Percentiles rank a stretch among this genome's conserved stretches.
Conservation (phyloP, 1,284 basidiomycete genomes). For the Phellinidium pouzarii region DNA sequence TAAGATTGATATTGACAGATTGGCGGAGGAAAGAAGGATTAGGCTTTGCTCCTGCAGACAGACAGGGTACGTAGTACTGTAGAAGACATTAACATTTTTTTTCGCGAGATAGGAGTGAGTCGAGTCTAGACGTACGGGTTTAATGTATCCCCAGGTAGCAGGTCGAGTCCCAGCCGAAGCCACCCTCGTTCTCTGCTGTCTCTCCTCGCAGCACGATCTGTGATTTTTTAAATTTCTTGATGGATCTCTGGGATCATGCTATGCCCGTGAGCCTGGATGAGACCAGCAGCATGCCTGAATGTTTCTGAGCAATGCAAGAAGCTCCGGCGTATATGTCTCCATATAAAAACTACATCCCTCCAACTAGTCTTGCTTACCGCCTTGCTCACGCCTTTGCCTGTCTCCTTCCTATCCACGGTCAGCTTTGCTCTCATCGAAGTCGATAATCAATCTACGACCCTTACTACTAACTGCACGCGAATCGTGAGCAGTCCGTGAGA, state of each 20-base stretch:
- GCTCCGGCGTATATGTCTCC: neutral
- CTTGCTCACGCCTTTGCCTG: too few relatives aligned
- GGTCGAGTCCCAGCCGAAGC: constrained; percentile 6
- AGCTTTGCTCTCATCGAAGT: too few relatives aligned
- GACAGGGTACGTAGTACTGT: neutral
- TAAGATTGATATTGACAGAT: neutral
- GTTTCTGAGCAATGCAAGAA: neutral
- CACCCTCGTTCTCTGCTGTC: constrained; percentile 9
- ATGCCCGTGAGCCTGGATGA: neutral
- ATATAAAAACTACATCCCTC: neutral
- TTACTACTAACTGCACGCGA: too few relatives aligned
- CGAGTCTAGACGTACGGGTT: neutral
- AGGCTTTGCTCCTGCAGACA: constrained; percentile 6
- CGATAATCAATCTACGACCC: too few relatives aligned
- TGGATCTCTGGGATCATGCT: neutral
- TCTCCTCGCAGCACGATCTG: neutral
- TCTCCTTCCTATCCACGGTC: too few relatives aligned
- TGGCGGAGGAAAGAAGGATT: constrained; percentile 1
- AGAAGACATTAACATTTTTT: too few relatives aligned
- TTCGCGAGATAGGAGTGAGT: neutral
- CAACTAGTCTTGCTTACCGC: neutral
- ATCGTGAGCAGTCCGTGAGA: neutral
- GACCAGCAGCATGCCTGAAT: neutral
- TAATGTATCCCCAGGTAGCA: neutral
- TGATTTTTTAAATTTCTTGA: too few relatives aligned